Evolutionary conservation across 2,329 filamentous ascomycete genomes (phyloP).

Genomic region (Trichophyton simii): DNA sequence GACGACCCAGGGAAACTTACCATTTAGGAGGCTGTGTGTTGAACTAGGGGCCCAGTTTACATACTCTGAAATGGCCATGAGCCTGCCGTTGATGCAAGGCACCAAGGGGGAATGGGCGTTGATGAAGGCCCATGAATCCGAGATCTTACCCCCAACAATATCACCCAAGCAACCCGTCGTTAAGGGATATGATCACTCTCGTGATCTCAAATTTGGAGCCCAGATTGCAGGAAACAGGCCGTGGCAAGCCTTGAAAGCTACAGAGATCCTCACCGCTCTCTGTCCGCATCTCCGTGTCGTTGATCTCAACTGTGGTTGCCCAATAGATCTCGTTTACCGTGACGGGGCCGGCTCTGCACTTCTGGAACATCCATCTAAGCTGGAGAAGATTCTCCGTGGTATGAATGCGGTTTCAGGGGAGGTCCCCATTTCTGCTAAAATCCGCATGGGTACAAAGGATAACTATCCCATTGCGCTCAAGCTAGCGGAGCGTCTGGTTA

Average conservation of each 20-base stretch:
- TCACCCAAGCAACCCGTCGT: constrained; percentile 45
- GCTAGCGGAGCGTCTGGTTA: constrained; percentile 67
- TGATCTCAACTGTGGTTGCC: constrained; percentile 93
- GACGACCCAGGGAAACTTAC: constrained; percentile 92
- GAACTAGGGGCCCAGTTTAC: constrained; percentile 84
- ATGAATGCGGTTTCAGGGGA: constrained; percentile 92
- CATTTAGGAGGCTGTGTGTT: constrained; percentile 80
- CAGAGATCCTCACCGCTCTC: constrained; percentile 63
- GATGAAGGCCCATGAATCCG: constrained; percentile 80
- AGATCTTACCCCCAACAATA: constrained; percentile 60
- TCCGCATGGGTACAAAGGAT: constrained; percentile 79
- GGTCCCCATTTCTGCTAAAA: constrained; percentile 86
- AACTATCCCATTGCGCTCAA: constrained; percentile 66
- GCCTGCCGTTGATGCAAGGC: constrained; percentile 77
- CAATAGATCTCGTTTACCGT: constrained; percentile 86
- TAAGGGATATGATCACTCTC: constrained; percentile 65
- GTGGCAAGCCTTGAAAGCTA: constrained; percentile 78
- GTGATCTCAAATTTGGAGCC: constrained; percentile 77
- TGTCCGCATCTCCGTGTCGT: constrained; percentile 79
- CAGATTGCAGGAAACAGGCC: constrained; percentile 90
- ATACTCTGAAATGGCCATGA: constrained; percentile 97
- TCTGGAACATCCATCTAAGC: constrained; percentile 72
- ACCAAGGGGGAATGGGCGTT: constrained; percentile 88
- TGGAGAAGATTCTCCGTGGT: constrained; percentile 87
- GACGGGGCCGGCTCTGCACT: constrained; percentile 81